A percentile compares a stretch with the other conserved stretches of the same genome.
Conservation (phyloP, 2,329 filamentous ascomycete genomes). For the Alternaria gaisen region DNA sequence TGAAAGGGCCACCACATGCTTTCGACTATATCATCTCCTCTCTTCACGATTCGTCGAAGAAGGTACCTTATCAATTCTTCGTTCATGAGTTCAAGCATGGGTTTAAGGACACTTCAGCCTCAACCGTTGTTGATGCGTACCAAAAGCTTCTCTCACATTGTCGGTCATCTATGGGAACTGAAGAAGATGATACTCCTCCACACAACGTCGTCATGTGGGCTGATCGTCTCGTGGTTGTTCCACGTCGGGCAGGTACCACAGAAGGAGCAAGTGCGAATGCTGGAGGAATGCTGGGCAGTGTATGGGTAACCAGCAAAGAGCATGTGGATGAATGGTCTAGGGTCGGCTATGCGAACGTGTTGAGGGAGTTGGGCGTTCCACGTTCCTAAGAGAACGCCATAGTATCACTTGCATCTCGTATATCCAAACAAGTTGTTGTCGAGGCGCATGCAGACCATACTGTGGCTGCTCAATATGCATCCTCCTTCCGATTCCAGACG, state of each 20-base stretch:
- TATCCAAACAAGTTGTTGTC: neutral
- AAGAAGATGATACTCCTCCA: constrained; percentile 43
- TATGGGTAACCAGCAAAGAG: constrained; percentile 50
- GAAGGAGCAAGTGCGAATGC: constrained; percentile 56
- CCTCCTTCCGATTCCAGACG: constrained; percentile 32
- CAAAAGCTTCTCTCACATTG: constrained; percentile 26
- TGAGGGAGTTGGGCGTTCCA: constrained; percentile 50
- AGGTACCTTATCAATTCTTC: constrained; percentile 52
- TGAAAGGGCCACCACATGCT: constrained; percentile 46
- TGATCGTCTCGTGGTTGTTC: constrained; percentile 59
- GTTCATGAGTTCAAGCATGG: constrained; percentile 39
- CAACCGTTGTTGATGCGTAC: constrained; percentile 30
- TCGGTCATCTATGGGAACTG: constrained; percentile 17
- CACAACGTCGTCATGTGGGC: constrained; percentile 59
- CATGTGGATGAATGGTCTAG: constrained; percentile 52
- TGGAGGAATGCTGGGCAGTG: constrained; percentile 59
- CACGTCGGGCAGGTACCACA: constrained; percentile 50
- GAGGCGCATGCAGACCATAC: neutral
- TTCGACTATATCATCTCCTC: constrained; percentile 33
- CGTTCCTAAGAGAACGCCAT: neutral
- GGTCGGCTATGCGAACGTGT: constrained; percentile 48
- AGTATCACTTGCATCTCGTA: neutral
- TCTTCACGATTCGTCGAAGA: constrained; percentile 24
- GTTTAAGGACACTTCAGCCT: constrained; percentile 11
- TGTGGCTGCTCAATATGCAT: neutral